A percentile compares a stretch with the other conserved stretches of the same genome.
phyloP scores from a whole-genome alignment of 2,329 filamentous ascomycete species.

The Cercospora canescens region DNA sequence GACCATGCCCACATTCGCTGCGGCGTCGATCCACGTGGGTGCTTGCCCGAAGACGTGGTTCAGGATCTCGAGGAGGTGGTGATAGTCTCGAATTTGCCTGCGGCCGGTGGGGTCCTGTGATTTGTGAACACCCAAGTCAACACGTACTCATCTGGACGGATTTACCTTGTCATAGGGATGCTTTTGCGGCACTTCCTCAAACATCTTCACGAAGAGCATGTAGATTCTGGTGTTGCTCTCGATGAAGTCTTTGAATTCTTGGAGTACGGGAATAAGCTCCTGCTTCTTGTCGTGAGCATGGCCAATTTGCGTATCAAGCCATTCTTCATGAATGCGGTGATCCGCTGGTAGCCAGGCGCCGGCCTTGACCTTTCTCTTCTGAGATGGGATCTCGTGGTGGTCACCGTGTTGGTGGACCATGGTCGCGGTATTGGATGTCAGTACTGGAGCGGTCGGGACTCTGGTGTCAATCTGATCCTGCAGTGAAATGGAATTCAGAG shows the following conservation, averaged over 20 bases:
- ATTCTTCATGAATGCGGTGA: conserved; percentile 62
- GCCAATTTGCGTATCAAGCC: conserved; percentile 59
- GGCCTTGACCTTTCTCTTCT: conserved; percentile 49
- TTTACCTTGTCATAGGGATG: conserved; percentile 53
- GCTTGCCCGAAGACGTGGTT: conserved; percentile 55
- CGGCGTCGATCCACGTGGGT: conserved; percentile 43
- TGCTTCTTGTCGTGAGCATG: conserved; percentile 55
- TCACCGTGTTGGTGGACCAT: conserved; percentile 39
- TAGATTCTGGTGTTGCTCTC: conserved; percentile 63
- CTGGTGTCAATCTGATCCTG: neutral
- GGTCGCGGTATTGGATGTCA: conserved; percentile 2
- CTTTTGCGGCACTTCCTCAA: conserved; percentile 60
- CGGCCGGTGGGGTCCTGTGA: conserved; percentile 59
- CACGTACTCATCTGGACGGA: conserved; percentile 39
- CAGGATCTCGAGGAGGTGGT: conserved; percentile 65
- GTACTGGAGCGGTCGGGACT: neutral
- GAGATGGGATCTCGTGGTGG: conserved; percentile 53
- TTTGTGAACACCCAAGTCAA: conserved; percentile 58
- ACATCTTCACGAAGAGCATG: conserved; percentile 68
- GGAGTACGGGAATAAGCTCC: conserved; percentile 59
- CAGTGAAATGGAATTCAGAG: neutral
- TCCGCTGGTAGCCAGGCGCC: conserved; percentile 66
- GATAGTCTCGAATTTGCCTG: conserved; percentile 64
- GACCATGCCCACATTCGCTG: conserved; percentile 47
- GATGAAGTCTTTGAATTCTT: conserved; percentile 67